A percentile compares a stretch with the other conserved stretches of the same genome.
These are phyloP conservation scores for Mariannaea sp. DNA, from an alignment of 2,329 filamentous ascomycete species.

Conservation along the genomic window DNA sequence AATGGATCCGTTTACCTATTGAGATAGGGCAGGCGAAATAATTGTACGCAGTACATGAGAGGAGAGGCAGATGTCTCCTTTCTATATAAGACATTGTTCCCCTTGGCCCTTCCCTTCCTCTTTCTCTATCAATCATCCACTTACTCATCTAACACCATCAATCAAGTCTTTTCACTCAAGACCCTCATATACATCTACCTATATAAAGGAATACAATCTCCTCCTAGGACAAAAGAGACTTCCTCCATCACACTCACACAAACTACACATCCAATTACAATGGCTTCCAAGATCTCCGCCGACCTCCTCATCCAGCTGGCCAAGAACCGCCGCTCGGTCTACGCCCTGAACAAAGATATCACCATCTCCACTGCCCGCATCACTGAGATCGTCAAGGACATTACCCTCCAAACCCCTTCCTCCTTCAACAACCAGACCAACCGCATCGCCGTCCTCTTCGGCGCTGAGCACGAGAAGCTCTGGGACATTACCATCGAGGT, in stretches of 20 bases:
- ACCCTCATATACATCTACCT: too few relatives aligned
- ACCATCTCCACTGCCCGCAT: conserved; percentile 58
- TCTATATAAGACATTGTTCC: too few relatives aligned
- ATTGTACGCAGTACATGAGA: too few relatives aligned
- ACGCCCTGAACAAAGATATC: conserved; percentile 68
- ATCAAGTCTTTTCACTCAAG: too few relatives aligned
- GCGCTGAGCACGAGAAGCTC: conserved; percentile 82
- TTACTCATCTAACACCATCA: too few relatives aligned
- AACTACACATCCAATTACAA: conserved; percentile 44
- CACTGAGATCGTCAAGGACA: conserved; percentile 66
- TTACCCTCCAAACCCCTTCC: conserved; percentile 72
- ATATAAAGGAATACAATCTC: too few relatives aligned
- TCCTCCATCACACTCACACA: conserved; percentile 20
- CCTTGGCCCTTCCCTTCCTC: too few relatives aligned
- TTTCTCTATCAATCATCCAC: too few relatives aligned
- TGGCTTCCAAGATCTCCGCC: conserved; percentile 51
- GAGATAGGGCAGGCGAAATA: too few relatives aligned
- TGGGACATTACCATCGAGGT: conserved; percentile 73
- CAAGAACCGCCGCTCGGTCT: conserved; percentile 71
- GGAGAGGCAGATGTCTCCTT: too few relatives aligned
- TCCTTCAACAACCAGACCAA: conserved; percentile 90
- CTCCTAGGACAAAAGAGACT: too few relatives aligned
- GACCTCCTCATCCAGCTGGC: conserved; percentile 65
- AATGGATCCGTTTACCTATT: too few relatives aligned
- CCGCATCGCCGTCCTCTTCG: conserved; percentile 77